Base-by-base conservation (phyloP, 805 yeast species). In the Yarrowia alimentaria region DNA sequence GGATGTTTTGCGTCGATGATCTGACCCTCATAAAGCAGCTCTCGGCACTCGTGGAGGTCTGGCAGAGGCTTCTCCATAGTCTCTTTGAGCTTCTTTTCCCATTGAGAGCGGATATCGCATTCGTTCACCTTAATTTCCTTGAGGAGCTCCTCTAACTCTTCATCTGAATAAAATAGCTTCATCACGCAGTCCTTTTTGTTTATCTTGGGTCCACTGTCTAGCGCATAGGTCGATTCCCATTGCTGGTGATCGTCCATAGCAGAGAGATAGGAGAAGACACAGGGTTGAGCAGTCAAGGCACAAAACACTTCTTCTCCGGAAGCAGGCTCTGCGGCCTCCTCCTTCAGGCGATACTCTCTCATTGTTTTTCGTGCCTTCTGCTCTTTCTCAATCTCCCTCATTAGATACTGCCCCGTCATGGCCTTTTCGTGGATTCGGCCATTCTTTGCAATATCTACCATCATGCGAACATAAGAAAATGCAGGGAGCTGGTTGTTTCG, bases 381-480 rank as follows among this genome's bases (percentile, higher is more conserved):
- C 8, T 40, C 47, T n/a, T n/a, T 7, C n/a, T 40, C 47, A 13
- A 40, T 1, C 5, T 19, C 33, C 12, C 11, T 19, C 4, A 14
- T 2, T 3, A 40, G n/a, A n/a, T n/a, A 13, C 4, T 25, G 25
- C 7, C 5, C 10, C 1, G 33, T 25, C 4, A 33, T 28, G 3
- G 47, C 26, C 14, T 30, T 43, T 12, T 43, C 50, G 13, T 37
- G 17, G 30, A 47, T 3, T 5, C 40, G 18, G 4, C 52, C 54
- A 17, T 32, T 21, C 3, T 40, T 25, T 9, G 56, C 51, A 19
- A 58, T 43, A 6, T 34, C 52, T 25, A 65, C 43, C 10, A 66
- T 31, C 25, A 66, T 33, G 17, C 61, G 59, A 4, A 63, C 65
- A 24, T 61, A 56, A 5, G 68, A 63, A 54, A 66, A 66, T 2